A percentile compares a stretch with the other conserved stretches of the same genome.
These are phyloP conservation scores for Mycosphaerella sp. DNA, from an alignment of 2,329 filamentous ascomycete species.

Conservation along the genomic window DNA sequence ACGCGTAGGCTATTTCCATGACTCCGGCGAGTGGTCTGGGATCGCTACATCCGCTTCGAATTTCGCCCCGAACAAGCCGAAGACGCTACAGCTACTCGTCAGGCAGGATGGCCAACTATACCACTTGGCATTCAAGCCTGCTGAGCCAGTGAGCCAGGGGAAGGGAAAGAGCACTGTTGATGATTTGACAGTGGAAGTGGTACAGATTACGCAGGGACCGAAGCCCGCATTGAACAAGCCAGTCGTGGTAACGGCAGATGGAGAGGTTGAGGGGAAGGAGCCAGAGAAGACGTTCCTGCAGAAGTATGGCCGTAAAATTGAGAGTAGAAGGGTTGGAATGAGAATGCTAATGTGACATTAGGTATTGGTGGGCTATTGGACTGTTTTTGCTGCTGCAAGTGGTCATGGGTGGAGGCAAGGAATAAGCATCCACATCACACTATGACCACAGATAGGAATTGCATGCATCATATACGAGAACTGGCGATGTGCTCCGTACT, in stretches of 20 bases:
- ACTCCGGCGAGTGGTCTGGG: conserved; percentile 37
- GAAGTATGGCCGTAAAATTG: conserved; percentile 37
- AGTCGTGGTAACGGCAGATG: conserved; percentile 50
- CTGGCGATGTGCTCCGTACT: too few species aligned
- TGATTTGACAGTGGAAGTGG: conserved; percentile 39
- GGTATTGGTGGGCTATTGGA: conserved; percentile 48
- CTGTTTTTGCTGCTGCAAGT: conserved; percentile 44
- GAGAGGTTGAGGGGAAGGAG: conserved; percentile 44
- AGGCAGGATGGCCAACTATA: conserved; percentile 40
- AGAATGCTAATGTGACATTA: conserved; percentile 18
- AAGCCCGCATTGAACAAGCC: conserved; percentile 47
- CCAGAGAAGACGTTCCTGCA: conserved; percentile 47
- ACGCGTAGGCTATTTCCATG: conserved; percentile 40
- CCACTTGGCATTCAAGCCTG: conserved; percentile 41
- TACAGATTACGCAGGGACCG: conserved; percentile 36
- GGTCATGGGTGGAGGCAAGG: conserved; percentile 35
- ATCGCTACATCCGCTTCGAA: conserved; percentile 42
- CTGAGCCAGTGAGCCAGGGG: conserved; percentile 17
- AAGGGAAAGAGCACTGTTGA: conserved; percentile 27
- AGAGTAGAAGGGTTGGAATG: neutral
- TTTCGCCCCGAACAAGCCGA: conserved; percentile 38
- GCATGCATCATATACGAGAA: neutral
- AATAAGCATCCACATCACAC: conserved; percentile 2
- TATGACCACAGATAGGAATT: neutral
- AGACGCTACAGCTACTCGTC: conserved; percentile 41